phyloP scores from a whole-genome alignment of 805 yeast genomes.

The Nakazawaea wickerhamii region DNA sequence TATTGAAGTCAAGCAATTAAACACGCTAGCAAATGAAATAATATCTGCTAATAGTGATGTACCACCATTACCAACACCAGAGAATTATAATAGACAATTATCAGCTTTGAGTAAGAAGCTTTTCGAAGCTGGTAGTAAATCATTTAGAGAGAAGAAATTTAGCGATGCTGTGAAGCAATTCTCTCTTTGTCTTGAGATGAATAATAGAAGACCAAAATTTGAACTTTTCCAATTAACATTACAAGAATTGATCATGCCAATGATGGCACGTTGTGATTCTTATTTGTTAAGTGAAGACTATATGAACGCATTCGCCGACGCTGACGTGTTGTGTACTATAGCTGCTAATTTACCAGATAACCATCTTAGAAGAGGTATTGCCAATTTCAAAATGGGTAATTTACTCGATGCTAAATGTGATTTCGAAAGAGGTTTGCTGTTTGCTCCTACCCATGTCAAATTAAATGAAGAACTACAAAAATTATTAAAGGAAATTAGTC shows the following conservation, averaged over 20 bases:
- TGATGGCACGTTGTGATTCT: slow-evolving; percentile 71
- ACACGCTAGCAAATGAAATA: slow-evolving; percentile 33
- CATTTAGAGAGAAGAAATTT: slow-evolving; percentile 49
- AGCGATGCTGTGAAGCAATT: slow-evolving; percentile 61
- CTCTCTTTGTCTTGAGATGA: slow-evolving; percentile 61
- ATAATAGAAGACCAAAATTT: slow-evolving; percentile 62
- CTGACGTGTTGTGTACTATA: slow-evolving; percentile 58
- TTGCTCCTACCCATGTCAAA: slow-evolving; percentile 48
- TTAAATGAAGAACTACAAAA: slow-evolving; percentile 42
- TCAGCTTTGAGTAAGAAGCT: slow-evolving; percentile 58
- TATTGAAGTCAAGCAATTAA: slow-evolving; percentile 28
- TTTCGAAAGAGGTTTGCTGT: slow-evolving; percentile 69
- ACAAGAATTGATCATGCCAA: slow-evolving; percentile 59
- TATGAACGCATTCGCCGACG: slow-evolving; percentile 60
- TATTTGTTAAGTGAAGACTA: slow-evolving; percentile 48
- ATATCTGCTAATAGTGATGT: slow-evolving; percentile 41
- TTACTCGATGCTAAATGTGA: slow-evolving; percentile 57
- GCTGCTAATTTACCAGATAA: slow-evolving; percentile 62
- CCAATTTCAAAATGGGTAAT: slow-evolving; percentile 56
- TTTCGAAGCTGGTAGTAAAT: slow-evolving; percentile 56
- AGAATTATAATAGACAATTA: slow-evolving; percentile 50
- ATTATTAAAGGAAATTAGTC: slow-evolving; percentile 42
- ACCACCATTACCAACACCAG: slow-evolving; percentile 49
- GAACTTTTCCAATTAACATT: slow-evolving; percentile 69
- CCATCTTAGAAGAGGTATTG: slow-evolving; percentile 66